Base-by-base conservation (phyloP, 192 early-diverging fungal genomes). In the Endogone sp. region DNA sequence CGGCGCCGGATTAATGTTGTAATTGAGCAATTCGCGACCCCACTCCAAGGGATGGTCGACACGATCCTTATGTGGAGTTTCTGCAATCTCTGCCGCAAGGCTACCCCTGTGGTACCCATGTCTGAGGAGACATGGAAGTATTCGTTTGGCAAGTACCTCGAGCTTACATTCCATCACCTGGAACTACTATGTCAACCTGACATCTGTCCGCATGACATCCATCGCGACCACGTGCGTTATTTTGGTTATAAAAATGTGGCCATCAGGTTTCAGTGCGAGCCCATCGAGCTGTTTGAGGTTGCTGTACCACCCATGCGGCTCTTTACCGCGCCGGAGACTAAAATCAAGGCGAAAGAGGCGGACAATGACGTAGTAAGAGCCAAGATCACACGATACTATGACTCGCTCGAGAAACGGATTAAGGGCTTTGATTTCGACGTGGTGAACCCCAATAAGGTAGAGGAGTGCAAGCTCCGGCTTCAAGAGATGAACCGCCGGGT, bases 141-240 rank as follows among this genome's bases (percentile, higher is more conserved):
- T 70, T 99, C 97, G 10, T 96, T 98, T 83, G 97, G 95, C 62
- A 99, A 99, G 79, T 99, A 92, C 72, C 76, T 99, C 24, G 97
- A 99, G 74, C 76, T 94, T 6, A 86, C 91, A 1, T 93, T 97
- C 61, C 96, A 99, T 77, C 90, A 91, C 76, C 79, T 75, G 22
- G 76, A 75, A 10, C 74, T 94, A 4, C 71, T 68, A 8, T 90
- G 88, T 25, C 84, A 90, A 16, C 83, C 90, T 4, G 81, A 86
- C 67, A 78, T 88, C 27, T 99, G 97, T 65, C 76, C 85, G 0
- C 97, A 99, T 69, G 88, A 94, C 60, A 79, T 96, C 57, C 85
- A 90, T 69, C 85, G 85, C 4, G 85, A 96, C 56, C 93, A 95
- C 78, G 85, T 93, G n/a, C 85, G 92, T 4, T 95, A 84, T 65